These are phyloP conservation scores for Fagus crenata DNA, from an alignment of 306 rosid genomes.

Conservation along the genomic window DNA sequence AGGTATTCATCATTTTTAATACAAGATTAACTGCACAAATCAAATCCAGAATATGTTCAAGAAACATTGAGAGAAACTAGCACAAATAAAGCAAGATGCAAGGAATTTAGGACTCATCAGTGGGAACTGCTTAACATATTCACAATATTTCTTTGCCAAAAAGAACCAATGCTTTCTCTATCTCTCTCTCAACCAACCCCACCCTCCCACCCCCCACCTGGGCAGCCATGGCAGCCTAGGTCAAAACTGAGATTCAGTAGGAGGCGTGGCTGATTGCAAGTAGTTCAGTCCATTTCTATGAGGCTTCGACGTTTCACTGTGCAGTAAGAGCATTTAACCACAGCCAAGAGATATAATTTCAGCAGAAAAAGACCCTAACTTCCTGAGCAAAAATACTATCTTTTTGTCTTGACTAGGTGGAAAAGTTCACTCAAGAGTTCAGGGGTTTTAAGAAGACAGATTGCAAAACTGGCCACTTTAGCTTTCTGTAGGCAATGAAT, in stretches of 20 bases:
- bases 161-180: neutral
- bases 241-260: constrained; percentile 6
- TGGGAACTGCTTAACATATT: constrained; percentile 30
- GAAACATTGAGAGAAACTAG: neutral
- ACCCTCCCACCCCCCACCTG: no score
- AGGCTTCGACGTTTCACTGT: constrained; percentile 29
- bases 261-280: constrained; percentile 20
- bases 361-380: constrained; percentile 48
- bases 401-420: constrained; percentile 5
- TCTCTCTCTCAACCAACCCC: constrained; percentile 8
- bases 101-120: constrained; percentile 8
- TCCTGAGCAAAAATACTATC: constrained; percentile 24
- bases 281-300: constrained; percentile 48
- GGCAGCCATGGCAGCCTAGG: no score
- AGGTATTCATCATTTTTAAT: neutral
- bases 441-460: constrained; percentile 22
- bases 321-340: constrained; percentile 37
- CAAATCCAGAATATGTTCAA: neutral
- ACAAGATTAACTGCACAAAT: neutral
- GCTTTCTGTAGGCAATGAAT: constrained; percentile 45
- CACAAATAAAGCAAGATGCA: constrained; percentile 12
- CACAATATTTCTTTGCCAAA: constrained; percentile 23
- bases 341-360: constrained; percentile 33
- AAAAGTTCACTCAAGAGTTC: constrained; percentile 26
- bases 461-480: constrained; percentile 31